Evolutionary conservation across 352 stramenopile genomes (phyloP).

Genomic region (Phytophthora megakarya): DNA sequence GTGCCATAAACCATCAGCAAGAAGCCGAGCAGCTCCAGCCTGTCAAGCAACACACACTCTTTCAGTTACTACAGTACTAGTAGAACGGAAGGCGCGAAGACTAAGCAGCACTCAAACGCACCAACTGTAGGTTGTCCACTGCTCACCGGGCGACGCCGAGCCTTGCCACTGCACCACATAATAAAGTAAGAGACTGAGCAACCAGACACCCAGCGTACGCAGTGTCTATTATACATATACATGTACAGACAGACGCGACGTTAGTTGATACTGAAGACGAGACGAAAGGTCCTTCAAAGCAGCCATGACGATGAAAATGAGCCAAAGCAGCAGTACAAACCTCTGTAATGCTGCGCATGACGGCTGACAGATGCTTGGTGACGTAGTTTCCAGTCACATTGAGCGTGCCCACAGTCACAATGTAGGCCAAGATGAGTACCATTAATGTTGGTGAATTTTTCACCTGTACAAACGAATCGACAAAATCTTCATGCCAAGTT

Average conservation of each 20-base stretch:
- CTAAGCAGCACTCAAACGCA: slow-evolving; percentile 29
- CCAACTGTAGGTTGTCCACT: slow-evolving; percentile 77
- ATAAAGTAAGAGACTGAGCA: slow-evolving; percentile 76
- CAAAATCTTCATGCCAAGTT: slow-evolving; percentile 85
- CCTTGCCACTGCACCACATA: slow-evolving; percentile 78
- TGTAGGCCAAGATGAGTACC: slow-evolving; percentile 61
- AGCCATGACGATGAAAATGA: slow-evolving; percentile 11
- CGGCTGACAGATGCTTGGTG: slow-evolving; percentile 83
- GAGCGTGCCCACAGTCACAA: slow-evolving; percentile 75
- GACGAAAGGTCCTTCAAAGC: not conserved
- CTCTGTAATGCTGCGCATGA: slow-evolving; percentile 85
- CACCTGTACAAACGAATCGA: slow-evolving; percentile 80
- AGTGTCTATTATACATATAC: too few species aligned
- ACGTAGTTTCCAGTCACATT: slow-evolving; percentile 88
- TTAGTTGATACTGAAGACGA: slow-evolving; percentile 20
- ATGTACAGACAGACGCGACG: slow-evolving; percentile 11
- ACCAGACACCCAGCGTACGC: slow-evolving; percentile 79
- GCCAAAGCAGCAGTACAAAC: slow-evolving; percentile 32
- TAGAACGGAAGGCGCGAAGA: not conserved
- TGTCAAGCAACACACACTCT: slow-evolving; percentile 23
- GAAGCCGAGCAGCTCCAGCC: slow-evolving; percentile 77
- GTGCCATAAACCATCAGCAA: slow-evolving; percentile 83
- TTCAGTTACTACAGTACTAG: too few species aligned
- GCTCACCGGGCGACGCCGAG: slow-evolving; percentile 61
- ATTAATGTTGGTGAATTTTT: slow-evolving; percentile 67